A percentile compares a stretch with the other conserved stretches of the same genome.
phyloP scores from a whole-genome alignment of 441 rosid species.

The Euphorbia corollata region DNA sequence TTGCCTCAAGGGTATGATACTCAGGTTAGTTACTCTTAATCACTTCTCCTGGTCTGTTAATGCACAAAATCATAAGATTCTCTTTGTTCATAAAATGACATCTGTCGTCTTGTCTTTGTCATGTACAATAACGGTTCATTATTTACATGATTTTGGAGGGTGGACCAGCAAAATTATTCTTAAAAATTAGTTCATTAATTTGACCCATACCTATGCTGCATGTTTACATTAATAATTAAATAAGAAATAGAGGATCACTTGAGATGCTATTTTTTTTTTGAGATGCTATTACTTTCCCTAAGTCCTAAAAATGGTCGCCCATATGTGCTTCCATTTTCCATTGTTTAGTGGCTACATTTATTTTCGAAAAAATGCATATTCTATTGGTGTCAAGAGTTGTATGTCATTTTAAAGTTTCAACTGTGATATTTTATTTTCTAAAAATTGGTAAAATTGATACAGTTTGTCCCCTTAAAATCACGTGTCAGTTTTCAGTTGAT shows the following conservation, averaged over 20 bases:
- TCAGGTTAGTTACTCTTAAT: slow-evolving; percentile 37
- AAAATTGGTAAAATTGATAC: no score
- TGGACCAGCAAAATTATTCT: slow-evolving; percentile 6
- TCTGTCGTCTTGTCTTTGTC: background rate
- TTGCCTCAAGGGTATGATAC: slow-evolving; percentile 64
- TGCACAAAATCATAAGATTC: no score
- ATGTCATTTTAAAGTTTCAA: no score
- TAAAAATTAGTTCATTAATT: slow-evolving; percentile 3
- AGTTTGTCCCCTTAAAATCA: no score
- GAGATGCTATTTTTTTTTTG: background rate
- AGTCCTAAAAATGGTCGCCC: slow-evolving; percentile 25
- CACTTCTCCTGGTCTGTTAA: no score
- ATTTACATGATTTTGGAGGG: background rate
- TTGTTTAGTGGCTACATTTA: slow-evolving; percentile 3
- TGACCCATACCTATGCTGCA: background rate
- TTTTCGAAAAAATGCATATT: no score
- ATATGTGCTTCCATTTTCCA: background rate
- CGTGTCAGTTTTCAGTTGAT: no score
- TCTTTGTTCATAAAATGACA: background rate
- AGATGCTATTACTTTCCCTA: slow-evolving; percentile 11
- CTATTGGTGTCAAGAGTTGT: no score
- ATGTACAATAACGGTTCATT: no score
- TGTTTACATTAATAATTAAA: background rate
- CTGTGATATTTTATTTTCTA: no score
- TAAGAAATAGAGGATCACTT: background rate